A percentile compares a stretch with the other conserved stretches of the same genome.
phyloP scores from a whole-genome alignment of 139 green algal genomes.

The Picochlorum sp. region DNA sequence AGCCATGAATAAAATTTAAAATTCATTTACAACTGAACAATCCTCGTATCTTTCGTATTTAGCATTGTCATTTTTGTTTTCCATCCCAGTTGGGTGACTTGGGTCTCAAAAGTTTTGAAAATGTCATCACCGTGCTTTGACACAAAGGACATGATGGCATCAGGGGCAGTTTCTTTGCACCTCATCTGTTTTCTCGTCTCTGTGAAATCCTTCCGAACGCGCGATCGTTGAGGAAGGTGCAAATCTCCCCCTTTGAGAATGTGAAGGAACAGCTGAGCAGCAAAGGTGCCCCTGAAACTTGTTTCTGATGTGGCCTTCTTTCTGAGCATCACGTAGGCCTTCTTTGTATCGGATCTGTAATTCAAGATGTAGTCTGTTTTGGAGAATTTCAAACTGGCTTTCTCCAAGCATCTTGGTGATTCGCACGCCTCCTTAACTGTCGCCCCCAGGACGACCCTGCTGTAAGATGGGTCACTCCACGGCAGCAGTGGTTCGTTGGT shows the following conservation, averaged over 20 bases:
- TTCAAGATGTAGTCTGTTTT: conserved; percentile 35
- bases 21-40: not conserved
- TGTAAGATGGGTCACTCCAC: conserved; percentile 31
- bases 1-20: too few species aligned
- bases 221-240: not conserved
- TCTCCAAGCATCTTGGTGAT: conserved; percentile 38
- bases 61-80: conserved; percentile 57
- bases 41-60: conserved; percentile 55
- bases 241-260: conserved; percentile 24
- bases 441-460: conserved; percentile 53
- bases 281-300: conserved; percentile 55
- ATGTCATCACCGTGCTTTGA: conserved; percentile 16
- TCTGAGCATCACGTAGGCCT: conserved; percentile 66
- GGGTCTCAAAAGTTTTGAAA: conserved; percentile 40
- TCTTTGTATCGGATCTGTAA: conserved; percentile 42
- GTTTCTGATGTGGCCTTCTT: conserved; percentile 43
- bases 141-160: conserved; percentile 1
- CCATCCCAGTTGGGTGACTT: conserved; percentile 51
- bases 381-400: conserved; percentile 11
- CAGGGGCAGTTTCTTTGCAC: not conserved
- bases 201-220: not conserved
- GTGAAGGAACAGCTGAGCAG: conserved; percentile 61
- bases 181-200: not conserved
- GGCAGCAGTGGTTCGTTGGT: conserved; percentile 61
- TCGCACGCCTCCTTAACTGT: conserved; percentile 57